Evolutionary conservation across 2,329 filamentous ascomycete genomes (phyloP).

Genomic region (Claviceps digitariae): DNA sequence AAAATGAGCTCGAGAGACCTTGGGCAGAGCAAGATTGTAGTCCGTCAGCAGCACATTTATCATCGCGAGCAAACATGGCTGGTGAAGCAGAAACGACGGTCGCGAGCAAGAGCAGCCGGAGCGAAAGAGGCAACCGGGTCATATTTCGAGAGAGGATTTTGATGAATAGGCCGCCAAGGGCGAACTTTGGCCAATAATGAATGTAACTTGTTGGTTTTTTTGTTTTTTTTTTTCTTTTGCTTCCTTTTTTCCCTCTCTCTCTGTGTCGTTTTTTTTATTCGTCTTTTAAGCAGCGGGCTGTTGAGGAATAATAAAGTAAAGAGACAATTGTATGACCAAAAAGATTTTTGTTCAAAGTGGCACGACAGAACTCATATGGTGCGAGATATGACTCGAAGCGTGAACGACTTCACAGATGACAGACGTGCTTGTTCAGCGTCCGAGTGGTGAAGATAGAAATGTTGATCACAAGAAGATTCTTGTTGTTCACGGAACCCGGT

Average conservation of each 20-base stretch:
- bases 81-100: constrained; percentile 5
- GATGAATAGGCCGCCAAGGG: background rate
- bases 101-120: constrained; percentile 7
- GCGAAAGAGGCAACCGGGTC: constrained; percentile 2
- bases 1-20: constrained; percentile 50
- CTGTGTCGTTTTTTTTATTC: too few species aligned
- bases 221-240: background rate
- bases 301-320: background rate
- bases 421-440: background rate
- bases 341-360: background rate
- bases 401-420: background rate
- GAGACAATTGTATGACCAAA: background rate
- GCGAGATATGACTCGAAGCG: background rate
- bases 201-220: background rate
- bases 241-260: background rate
- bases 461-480: background rate
- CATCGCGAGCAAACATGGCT: constrained; percentile 28
- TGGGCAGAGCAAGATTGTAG: constrained; percentile 37
- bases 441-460: background rate
- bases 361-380: background rate
- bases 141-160: background rate
- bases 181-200: background rate
- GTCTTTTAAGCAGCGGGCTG: background rate
- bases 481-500: background rate
- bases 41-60: constrained; percentile 35